phyloP scores from a whole-genome alignment of 2,329 filamentous ascomycete species.

The Botryosphaeria agaves region DNA sequence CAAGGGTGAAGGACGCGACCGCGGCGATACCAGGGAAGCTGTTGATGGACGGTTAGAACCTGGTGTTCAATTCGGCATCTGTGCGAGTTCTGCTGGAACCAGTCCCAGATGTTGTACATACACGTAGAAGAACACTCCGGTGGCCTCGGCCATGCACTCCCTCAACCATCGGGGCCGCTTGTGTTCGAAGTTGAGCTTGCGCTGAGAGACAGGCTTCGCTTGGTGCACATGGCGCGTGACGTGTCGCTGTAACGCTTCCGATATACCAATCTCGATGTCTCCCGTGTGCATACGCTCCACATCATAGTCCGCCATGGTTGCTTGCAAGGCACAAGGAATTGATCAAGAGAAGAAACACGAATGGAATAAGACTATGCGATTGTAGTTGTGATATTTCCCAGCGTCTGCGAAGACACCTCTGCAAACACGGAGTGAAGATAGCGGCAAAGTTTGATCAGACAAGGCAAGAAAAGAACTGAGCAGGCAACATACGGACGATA shows the following conservation, averaged over 20 bases:
- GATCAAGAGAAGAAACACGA: too few relatives aligned
- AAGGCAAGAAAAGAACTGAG: too few relatives aligned
- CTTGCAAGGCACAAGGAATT: too few relatives aligned
- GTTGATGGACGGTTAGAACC: too few relatives aligned
- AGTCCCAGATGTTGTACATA: slow-evolving; percentile 8
- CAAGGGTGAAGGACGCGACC: slow-evolving; percentile 32
- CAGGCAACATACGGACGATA: too few relatives aligned
- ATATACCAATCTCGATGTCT: slow-evolving; percentile 33
- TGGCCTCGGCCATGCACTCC: slow-evolving; percentile 38
- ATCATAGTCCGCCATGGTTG: slow-evolving; percentile 2
- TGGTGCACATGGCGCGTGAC: slow-evolving; percentile 31
- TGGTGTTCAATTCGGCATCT: too few relatives aligned
- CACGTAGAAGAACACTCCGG: slow-evolving; percentile 40
- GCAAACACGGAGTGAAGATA: too few relatives aligned
- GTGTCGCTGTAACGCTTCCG: slow-evolving; percentile 35
- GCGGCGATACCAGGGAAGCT: slow-evolving; percentile 35
- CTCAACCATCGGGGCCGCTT: slow-evolving; percentile 34
- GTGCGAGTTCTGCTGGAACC: too few relatives aligned
- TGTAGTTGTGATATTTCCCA: too few relatives aligned
- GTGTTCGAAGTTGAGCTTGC: slow-evolving; percentile 37
- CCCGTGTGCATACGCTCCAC: slow-evolving; percentile 16
- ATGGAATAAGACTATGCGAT: too few relatives aligned
- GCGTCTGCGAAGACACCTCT: too few relatives aligned
- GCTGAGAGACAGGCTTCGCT: slow-evolving; percentile 32
- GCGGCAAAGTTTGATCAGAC: too few relatives aligned